These are phyloP conservation scores for Firmiana major DNA, from an alignment of 345 rosid species.

Conservation along the genomic window DNA sequence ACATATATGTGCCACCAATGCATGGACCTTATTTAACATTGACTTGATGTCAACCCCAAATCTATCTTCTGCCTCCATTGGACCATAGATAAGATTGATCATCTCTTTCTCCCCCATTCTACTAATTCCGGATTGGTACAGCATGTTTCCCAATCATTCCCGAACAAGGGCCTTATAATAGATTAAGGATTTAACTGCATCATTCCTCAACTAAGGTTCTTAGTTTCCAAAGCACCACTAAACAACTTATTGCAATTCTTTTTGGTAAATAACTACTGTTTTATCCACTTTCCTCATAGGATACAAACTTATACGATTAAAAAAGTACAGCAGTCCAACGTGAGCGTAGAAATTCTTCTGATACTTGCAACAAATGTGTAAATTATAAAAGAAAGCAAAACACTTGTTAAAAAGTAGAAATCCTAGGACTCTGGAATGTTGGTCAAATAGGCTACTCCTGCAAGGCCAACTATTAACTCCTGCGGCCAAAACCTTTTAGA, in stretches of 20 bases:
- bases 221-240: background rate
- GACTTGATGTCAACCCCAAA: background rate
- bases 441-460: background rate
- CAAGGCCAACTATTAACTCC: conserved; percentile 1
- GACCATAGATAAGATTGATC: background rate
- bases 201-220: background rate
- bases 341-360: background rate
- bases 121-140: background rate
- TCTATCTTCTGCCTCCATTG: conserved; percentile 1
- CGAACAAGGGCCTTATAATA: background rate
- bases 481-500: background rate
- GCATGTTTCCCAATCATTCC: background rate
- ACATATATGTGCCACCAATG: background rate
- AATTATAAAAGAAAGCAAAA: conserved; percentile 5
- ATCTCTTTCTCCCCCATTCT: background rate
- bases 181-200: background rate
- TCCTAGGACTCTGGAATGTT: background rate
- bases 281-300: background rate
- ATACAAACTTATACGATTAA: background rate
- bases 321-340: background rate
- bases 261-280: background rate
- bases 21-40: background rate
- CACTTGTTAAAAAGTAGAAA: background rate
- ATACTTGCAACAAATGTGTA: background rate
- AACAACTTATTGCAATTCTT: background rate